phyloP scores from a whole-genome alignment of 2,329 filamentous ascomycete species.

The Fusarium hainanense region DNA sequence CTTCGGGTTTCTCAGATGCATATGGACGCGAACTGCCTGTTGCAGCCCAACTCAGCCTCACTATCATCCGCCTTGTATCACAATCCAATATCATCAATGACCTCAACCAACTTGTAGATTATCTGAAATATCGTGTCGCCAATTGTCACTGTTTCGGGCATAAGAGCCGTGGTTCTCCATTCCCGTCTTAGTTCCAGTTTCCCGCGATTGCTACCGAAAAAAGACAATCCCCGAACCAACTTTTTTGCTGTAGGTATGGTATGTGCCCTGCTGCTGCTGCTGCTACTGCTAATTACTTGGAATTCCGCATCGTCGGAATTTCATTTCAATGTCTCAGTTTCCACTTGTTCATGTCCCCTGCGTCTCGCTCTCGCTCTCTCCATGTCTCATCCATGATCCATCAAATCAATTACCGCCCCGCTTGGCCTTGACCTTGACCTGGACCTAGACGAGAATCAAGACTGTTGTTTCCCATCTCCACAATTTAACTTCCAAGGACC shows the following conservation, averaged over 20 bases:
- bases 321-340: slow-evolving; percentile 5
- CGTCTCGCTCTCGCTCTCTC: not conserved
- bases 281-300: no score
- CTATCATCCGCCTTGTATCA: slow-evolving; percentile 1
- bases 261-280: not conserved
- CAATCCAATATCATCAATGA: not conserved
- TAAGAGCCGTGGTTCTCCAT: slow-evolving; percentile 7
- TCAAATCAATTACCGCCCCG: slow-evolving; percentile 7
- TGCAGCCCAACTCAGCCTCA: not conserved
- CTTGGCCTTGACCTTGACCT: not conserved
- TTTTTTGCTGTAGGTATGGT: not conserved
- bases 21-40: not conserved
- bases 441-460: not conserved
- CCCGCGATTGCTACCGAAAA: slow-evolving; percentile 1
- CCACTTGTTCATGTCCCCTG: not conserved
- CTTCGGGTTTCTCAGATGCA: slow-evolving; percentile 20
- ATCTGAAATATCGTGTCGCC: slow-evolving; percentile 10
- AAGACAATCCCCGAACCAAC: slow-evolving; percentile 8
- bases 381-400: slow-evolving; percentile 2
- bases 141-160: slow-evolving; percentile 21
- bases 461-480: slow-evolving; percentile 14
- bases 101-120: not conserved
- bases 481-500: slow-evolving; percentile 11
- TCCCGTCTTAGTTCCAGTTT: slow-evolving; percentile 3
- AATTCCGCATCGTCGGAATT: slow-evolving; percentile 28